These are phyloP conservation scores for Omphalotus olearius DNA, from an alignment of 1,284 basidiomycete species.

Conservation along the genomic window DNA sequence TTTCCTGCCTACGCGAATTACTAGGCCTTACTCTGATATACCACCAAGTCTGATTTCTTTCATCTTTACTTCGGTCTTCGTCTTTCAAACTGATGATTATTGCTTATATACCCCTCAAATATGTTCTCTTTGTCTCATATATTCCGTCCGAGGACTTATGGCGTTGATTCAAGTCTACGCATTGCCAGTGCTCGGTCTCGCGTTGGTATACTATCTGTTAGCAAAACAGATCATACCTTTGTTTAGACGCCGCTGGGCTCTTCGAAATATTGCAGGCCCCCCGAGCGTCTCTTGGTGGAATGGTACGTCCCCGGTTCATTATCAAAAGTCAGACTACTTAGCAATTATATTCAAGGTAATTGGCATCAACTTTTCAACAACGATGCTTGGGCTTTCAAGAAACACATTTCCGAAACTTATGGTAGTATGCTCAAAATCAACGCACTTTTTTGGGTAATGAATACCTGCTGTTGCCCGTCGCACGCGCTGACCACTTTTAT, in stretches of 20 bases:
- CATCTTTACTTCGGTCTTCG: too few species aligned
- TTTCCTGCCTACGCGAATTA: too few species aligned
- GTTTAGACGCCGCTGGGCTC: neutral
- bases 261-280: neutral
- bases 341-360: too few species aligned
- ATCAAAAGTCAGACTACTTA: neutral
- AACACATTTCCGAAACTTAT: neutral
- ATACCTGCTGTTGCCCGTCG: neutral
- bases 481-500: neutral
- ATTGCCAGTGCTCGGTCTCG: too few species aligned
- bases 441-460: neutral
- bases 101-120: too few species aligned
- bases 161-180: too few species aligned
- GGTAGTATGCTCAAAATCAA: neutral
- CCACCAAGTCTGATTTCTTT: too few species aligned
- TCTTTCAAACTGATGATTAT: too few species aligned
- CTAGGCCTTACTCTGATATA: too few species aligned
- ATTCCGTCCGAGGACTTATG: too few species aligned
- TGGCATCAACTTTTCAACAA: neutral
- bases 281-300: conserved; percentile 2
- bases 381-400: neutral
- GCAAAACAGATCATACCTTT: neutral
- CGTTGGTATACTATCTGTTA: too few species aligned
- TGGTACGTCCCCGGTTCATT: neutral
- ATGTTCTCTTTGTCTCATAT: too few species aligned